A percentile compares a stretch with the other conserved stretches of the same genome.
These are phyloP conservation scores for Trichocomaceae sp. DNA, from an alignment of 2,329 filamentous ascomycete species.

Conservation along the genomic window DNA sequence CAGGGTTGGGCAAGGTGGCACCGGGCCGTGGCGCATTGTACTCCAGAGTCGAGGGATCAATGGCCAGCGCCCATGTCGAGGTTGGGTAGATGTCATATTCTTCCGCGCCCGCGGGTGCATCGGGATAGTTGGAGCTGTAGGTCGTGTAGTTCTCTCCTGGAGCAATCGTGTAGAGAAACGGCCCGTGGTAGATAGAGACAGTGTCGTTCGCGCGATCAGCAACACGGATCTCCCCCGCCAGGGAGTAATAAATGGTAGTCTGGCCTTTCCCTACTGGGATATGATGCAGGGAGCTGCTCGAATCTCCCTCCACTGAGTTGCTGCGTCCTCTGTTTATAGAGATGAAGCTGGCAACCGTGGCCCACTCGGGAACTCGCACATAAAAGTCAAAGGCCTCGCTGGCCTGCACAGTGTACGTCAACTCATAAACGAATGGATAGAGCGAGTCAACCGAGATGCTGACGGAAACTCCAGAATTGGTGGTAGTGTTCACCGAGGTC, in stretches of 20 bases:
- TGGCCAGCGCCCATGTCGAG: slow-evolving; percentile 24
- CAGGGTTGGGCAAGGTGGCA: slow-evolving; percentile 19
- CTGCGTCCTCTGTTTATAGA: slow-evolving; percentile 18
- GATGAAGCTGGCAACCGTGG: slow-evolving; percentile 20
- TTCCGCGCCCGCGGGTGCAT: slow-evolving; percentile 23
- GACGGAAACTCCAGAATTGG: slow-evolving; percentile 33
- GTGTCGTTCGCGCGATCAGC: slow-evolving; percentile 38
- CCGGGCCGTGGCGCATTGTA: slow-evolving; percentile 20
- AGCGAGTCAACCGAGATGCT: slow-evolving; percentile 42
- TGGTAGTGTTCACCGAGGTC: slow-evolving; percentile 34
- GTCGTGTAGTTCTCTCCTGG: slow-evolving; percentile 26
- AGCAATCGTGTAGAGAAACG: slow-evolving; percentile 40
- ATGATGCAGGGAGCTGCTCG: slow-evolving; percentile 33
- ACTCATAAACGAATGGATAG: slow-evolving; percentile 43
- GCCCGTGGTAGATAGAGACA: slow-evolving; percentile 39
- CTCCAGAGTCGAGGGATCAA: slow-evolving; percentile 30
- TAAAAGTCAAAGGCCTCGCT: slow-evolving; percentile 37
- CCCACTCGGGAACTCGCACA: slow-evolving; percentile 44
- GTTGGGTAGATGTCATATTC: slow-evolving; percentile 34
- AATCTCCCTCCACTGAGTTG: slow-evolving; percentile 24
- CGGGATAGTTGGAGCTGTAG: slow-evolving; percentile 22
- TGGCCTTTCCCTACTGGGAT: slow-evolving; percentile 30
- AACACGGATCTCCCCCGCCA: slow-evolving; percentile 28
- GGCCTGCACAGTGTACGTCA: slow-evolving; percentile 37
- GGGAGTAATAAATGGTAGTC: slow-evolving; percentile 28